Evolutionary conservation across 148 eudicot species (phyloP), one percentile per base, ranked within the genome.

Genomic region (Nepenthes mirabilis): DNA sequence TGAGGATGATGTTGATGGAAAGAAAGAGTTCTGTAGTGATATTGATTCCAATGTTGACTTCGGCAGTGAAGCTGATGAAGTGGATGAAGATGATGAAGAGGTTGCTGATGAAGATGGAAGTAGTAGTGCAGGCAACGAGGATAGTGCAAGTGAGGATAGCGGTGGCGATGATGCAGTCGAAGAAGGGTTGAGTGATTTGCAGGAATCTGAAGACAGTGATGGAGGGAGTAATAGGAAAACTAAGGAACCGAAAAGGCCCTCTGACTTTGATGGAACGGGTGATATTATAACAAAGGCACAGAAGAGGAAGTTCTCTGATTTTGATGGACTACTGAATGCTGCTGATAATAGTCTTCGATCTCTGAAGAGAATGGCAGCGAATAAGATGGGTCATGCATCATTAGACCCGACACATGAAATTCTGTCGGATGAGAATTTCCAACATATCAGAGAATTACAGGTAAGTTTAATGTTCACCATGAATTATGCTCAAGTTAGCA

Each of bases 371-470:
- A 64, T 93, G 64, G 85, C 95, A 3, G 86, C 79, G 68, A 70
- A 71, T 14, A 85, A 77, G 71, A 37, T 55, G 61, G 77, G 61
- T 53, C 47, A 43, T 49, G 62, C 37, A 3, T 47, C 79, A 1
- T 6, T 64, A 47, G 81, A 67, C 58, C n/a, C 75, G 10, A 64
- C 73, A 37, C 95, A 88, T 80, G 85, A 73, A 56, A 88, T 93
- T 61, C 82, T 83, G 60, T 88, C 99, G 37, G 86, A 93, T 55
- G 99, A 93, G 82, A 91, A 93, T 58, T 86, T 86, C 80, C 76
- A 73, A 57, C 77, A 80, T 65, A 88, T 93, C 57, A 88, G 69
- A 81, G 84, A 77, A 64, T 71, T 86, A 57, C 82, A 86, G 91
- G 99, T 93, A 65, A 36, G 66, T 14, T 60, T 52, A 40, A 57